Conservation (phyloP, 2,329 filamentous ascomycete genomes). For the Paraphaeosphaeria minitans region DNA sequence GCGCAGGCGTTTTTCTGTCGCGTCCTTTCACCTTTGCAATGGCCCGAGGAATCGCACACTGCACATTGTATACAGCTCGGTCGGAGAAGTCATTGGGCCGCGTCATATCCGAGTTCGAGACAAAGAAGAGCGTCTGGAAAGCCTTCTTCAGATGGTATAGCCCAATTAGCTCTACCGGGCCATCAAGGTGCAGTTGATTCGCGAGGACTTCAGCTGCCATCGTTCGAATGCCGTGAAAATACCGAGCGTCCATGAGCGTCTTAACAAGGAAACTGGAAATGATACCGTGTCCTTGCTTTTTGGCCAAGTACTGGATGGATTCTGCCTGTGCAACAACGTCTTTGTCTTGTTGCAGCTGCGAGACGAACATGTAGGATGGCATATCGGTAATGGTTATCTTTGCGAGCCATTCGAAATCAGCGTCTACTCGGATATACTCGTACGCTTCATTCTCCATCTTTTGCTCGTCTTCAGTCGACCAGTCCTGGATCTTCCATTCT, state of each 20-base stretch:
- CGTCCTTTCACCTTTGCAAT: conserved; percentile 78
- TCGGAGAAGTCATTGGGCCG: conserved; percentile 90
- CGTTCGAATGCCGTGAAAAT: conserved; percentile 89
- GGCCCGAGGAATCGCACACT: conserved; percentile 80
- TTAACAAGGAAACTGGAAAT: conserved; percentile 88
- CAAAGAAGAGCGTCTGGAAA: conserved; percentile 88
- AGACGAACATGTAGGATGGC: conserved; percentile 96
- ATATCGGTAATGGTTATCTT: conserved; percentile 76
- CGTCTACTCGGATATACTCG: conserved; percentile 97
- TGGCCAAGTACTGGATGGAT: conserved; percentile 75
- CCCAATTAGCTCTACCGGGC: conserved; percentile 71
- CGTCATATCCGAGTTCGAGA: conserved; percentile 76
- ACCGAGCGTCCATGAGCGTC: conserved; percentile 87
- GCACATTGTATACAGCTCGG: conserved; percentile 81
- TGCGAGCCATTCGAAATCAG: conserved; percentile 97
- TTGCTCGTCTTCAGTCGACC: conserved; percentile 85
- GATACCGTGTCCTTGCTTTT: conserved; percentile 72
- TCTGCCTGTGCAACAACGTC: conserved; percentile 85
- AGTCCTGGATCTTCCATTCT: conserved; percentile 86
- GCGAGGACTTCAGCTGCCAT: conserved; percentile 82
- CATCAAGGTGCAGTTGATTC: conserved; percentile 61
- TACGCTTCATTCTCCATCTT: conserved; percentile 96
- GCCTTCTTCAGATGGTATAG: conserved; percentile 82
- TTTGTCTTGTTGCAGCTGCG: conserved; percentile 93
- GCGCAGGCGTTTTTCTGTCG: conserved; percentile 75